Conservation (phyloP, 148 eudicot species). For the Vaccinium vitisidaea region DNA sequence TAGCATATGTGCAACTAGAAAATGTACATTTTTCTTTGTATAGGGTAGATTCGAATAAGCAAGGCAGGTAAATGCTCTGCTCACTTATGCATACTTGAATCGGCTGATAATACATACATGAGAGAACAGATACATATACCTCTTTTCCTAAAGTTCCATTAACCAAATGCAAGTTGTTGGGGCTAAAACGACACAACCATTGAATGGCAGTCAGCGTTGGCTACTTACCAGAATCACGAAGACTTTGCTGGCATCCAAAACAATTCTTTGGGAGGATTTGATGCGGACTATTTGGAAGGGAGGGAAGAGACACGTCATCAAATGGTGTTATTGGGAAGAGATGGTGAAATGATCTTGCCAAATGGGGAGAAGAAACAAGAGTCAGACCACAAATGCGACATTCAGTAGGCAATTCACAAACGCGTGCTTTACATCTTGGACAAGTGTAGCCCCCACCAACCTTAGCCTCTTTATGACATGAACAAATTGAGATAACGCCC, state of each 20-base stretch:
- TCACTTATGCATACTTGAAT: not conserved
- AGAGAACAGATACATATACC: not conserved
- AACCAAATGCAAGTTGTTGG: not conserved
- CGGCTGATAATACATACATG: not conserved
- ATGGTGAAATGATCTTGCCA: conserved; percentile 95
- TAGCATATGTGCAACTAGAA: not conserved
- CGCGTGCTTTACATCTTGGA: conserved; percentile 95
- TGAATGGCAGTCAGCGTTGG: not conserved
- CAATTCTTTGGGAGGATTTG: conserved; percentile 51
- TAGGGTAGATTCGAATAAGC: not conserved
- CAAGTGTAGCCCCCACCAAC: conserved; percentile 94
- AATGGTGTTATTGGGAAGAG: conserved; percentile 87
- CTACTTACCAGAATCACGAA: conserved; percentile 64
- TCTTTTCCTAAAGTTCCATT: no score
- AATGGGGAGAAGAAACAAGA: conserved; percentile 96
- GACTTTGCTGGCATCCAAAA: conserved; percentile 85
- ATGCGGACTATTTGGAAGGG: conserved; percentile 34
- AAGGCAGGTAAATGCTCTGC: not conserved
- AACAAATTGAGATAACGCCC: conserved; percentile 83
- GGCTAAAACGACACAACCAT: not conserved
- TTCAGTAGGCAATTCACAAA: conserved; percentile 89
- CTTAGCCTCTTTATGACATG: conserved; percentile 94
- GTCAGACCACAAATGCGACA: conserved; percentile 94
- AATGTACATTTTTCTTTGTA: not conserved
- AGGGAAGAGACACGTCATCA: conserved; percentile 67